Percentiles rank a stretch among this genome's conserved stretches.
phyloP scores from a whole-genome alignment of 176 grass and related monocot genomes.

The Musa itinerans region DNA sequence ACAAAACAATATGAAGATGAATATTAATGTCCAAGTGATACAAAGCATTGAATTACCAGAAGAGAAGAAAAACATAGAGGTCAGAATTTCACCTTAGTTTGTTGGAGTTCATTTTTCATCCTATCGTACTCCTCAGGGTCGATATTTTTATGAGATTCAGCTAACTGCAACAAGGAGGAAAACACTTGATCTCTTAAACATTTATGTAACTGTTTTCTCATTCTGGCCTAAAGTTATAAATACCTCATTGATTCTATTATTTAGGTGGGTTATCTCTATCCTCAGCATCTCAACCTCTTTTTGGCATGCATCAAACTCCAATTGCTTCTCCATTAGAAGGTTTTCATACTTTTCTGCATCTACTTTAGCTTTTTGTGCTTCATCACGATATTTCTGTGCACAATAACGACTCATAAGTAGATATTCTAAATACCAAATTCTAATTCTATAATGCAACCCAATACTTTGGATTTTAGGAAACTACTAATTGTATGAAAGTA shows the following conservation, averaged over 20 bases:
- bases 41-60: background rate
- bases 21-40: background rate
- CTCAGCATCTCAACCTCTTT: constrained; percentile 53
- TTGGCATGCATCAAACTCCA: constrained; percentile 48
- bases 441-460: background rate
- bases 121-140: constrained; percentile 62
- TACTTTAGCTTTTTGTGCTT: constrained; percentile 68
- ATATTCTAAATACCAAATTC: too few relatives aligned
- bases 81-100: constrained; percentile 49
- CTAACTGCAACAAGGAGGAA: constrained; percentile 44
- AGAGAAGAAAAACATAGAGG: constrained; percentile 1
- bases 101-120: constrained; percentile 76
- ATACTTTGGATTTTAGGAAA: background rate
- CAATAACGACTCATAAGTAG: background rate
- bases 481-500: background rate
- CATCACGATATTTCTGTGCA: constrained; percentile 66
- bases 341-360: constrained; percentile 62
- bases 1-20: too few relatives aligned
- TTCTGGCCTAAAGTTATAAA: background rate
- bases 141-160: constrained; percentile 62
- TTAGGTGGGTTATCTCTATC: constrained; percentile 57
- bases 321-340: constrained; percentile 57
- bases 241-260: constrained; percentile 78
- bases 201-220: background rate
- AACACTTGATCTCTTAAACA: background rate